Evolutionary conservation across 495 filamentous ascomycete species (phyloP).

Genomic region (Trichoderma reesei): DNA sequence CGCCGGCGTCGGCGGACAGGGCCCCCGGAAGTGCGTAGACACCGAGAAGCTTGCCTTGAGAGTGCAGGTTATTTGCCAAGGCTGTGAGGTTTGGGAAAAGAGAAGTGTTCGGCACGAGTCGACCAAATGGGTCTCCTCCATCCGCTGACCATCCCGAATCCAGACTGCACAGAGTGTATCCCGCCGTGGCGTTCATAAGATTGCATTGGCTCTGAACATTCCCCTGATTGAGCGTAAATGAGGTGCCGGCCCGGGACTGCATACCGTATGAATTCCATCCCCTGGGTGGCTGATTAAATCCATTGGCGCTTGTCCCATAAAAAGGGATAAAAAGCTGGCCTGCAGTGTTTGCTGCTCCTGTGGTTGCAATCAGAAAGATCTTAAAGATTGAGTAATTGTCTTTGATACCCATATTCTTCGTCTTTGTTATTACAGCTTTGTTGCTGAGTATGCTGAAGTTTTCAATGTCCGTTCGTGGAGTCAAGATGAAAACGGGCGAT

Average conservation of each 20-base stretch:
- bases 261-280: background rate
- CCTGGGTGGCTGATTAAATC: background rate
- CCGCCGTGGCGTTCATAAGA: background rate
- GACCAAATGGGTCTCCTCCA: background rate
- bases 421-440: too few species aligned
- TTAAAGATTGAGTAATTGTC: too few species aligned
- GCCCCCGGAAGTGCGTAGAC: background rate
- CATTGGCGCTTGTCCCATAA: background rate
- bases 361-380: background rate
- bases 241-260: background rate
- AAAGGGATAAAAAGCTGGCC: background rate
- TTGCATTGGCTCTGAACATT: background rate
- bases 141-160: slow-evolving; percentile 1
- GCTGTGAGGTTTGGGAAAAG: background rate
- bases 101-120: background rate
- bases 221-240: background rate
- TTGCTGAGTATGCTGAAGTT: too few species aligned
- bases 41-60: background rate
- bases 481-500: too few species aligned
- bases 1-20: background rate
- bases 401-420: too few species aligned
- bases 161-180: background rate
- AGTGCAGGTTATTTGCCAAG: background rate
- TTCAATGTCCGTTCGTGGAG: too few species aligned
- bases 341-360: background rate